Evolutionary conservation across 208 protist genomes (phyloP).

Genomic region (Acanthamoeba royreba): DNA sequence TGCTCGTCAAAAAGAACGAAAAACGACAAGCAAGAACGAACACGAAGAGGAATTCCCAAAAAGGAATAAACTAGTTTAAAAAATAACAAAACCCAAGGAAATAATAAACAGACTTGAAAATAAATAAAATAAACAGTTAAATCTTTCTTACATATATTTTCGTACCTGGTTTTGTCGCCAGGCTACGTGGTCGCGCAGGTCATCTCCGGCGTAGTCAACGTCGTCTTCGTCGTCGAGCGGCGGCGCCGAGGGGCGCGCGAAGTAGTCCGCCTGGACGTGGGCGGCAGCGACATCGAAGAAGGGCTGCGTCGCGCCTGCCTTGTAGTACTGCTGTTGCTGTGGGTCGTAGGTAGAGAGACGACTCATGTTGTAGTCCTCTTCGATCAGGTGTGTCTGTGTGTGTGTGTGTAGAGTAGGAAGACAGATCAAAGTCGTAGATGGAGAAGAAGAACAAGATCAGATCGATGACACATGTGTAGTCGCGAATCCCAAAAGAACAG

Average conservation of each 20-base stretch:
- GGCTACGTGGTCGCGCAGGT: background rate
- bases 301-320: background rate
- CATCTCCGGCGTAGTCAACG: background rate
- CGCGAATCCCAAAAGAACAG: too few relatives aligned
- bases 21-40: background rate
- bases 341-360: too few relatives aligned
- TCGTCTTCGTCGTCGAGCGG: background rate
- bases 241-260: background rate
- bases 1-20: too few relatives aligned
- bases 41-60: too few relatives aligned
- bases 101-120: background rate
- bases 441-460: too few relatives aligned
- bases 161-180: background rate
- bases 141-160: too few relatives aligned
- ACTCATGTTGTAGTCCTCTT: too few relatives aligned
- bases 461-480: too few relatives aligned
- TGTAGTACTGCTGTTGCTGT: background rate
- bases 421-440: too few relatives aligned
- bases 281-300: background rate
- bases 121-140: too few relatives aligned
- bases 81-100: background rate
- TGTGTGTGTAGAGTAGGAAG: too few relatives aligned
- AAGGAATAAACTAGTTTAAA: background rate
- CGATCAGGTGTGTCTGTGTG: too few relatives aligned
- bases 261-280: background rate